Base-by-base conservation (phyloP, 345 rosid genomes). In the Sonneratia alba region DNA sequence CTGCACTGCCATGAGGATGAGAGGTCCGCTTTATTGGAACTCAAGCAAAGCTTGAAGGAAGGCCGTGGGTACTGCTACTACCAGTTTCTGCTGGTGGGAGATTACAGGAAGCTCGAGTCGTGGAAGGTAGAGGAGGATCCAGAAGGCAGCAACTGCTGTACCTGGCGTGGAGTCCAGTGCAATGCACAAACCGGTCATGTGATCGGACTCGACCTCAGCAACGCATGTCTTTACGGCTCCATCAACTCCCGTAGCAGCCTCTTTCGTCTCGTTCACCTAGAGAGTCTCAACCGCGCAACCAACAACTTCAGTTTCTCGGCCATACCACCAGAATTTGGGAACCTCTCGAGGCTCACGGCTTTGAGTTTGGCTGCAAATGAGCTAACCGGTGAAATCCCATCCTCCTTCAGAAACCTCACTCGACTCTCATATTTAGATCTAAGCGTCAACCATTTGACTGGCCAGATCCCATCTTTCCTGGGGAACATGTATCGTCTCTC, bases 361-460 rank as follows among this genome's bases (percentile, higher is more conserved):
- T 36, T 77, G 0, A 56, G 65, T n/a, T 42, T 79, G 3, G 71
- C 72, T 37, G 12, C 32, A 4, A 79, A 76, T 15, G 0, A 13
- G 34, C 36, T 80, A 24, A 21, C 22, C 3, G 65, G 83, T 19
- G 11, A 27, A 37, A 74, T 77, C 2, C 74, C 78, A 1, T 18
- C 47, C 6, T 57, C 62, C 15, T 1, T 75, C 0, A 71, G 27
- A 0, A 65, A 77, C 18, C 19, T 77, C 2, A 69, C 14, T 1
- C 27, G 59, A 0, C 76, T 80, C 0, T 75, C 66, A 4, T 53
- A 49, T 18, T 37, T 79, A 61, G 80, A 71, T 65, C 73, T 77
- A 32, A 71, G 77, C 3, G 40, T 9, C 0, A 80, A 77, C 56
- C 32, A 74, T 9, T 40, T 80, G 14, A 71, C 67, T 0, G 74